phyloP scores from a whole-genome alignment of 176 grass and related monocot species.

The Carex kokanica region DNA sequence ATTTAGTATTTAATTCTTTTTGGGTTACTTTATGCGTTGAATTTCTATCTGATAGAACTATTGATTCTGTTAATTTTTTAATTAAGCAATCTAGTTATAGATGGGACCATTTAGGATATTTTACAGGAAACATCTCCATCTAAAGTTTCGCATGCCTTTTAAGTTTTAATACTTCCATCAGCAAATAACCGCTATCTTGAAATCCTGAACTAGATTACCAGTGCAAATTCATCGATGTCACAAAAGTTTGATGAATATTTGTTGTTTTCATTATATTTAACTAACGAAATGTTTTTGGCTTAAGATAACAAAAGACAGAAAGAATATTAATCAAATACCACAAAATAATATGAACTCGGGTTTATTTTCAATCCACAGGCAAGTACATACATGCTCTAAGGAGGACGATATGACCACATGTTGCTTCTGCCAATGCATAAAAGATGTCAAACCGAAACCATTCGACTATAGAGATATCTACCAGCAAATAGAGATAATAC shows the following conservation, averaged over 20 bases:
- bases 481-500: conserved; percentile 61
- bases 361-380: conserved; percentile 25
- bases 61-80: background rate
- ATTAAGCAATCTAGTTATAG: background rate
- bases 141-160: background rate
- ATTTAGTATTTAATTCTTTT: background rate
- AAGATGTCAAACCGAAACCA: conserved; percentile 32
- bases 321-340: background rate
- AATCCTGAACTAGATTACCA: background rate
- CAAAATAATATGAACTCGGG: background rate
- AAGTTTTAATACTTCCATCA: background rate
- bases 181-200: background rate
- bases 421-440: conserved; percentile 37
- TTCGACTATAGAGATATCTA: conserved; percentile 56
- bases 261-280: background rate
- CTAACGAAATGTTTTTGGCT: background rate
- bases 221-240: background rate
- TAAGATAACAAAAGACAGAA: background rate
- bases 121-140: background rate
- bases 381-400: conserved; percentile 39
- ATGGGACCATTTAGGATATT: background rate
- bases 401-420: conserved; percentile 43
- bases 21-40: background rate
- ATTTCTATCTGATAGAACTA: background rate
- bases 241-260: background rate